Base-by-base conservation (phyloP, 192 early-diverging fungal species). In the Coemansia guatemalensis region DNA sequence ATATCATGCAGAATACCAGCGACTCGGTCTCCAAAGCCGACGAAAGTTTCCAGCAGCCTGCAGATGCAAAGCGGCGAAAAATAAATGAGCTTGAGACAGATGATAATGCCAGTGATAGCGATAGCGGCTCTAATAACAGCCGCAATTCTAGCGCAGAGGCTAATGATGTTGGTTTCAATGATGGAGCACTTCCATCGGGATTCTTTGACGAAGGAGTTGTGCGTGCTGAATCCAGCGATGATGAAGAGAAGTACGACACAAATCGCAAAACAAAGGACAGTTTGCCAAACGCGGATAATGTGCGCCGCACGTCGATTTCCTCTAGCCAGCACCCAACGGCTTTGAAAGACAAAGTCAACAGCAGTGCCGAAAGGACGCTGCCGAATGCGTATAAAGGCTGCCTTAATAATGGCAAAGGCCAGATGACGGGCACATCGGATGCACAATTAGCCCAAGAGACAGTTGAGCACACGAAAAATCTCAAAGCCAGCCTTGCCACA, bases 1-100 rank as follows among this genome's bases (percentile, higher is more conserved):
- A 35, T 17, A 64, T 64, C 21, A 25, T 25, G 6, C 25, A 18
- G 21, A 27, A 48, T 25, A n/a, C 54, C 3, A 55, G 35, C 4
- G 9, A 39, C 9, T 12, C 35, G 2, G 35, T 12, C 11, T 39
- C 35, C 11, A 11, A 39, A 39, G 9, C 9, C 11, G 9, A 39
- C 11, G 33, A 23, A 21, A 54, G 9, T n/a, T 1, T 18, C 5
- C 47, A 17, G 14, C 60, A 57, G 20, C 26, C 21, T 26, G 25
- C 5, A 26, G 39, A 71, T 50, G 18, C 47, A 12, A 72, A 72
- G 52, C 63, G 69, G 53, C 58, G 25, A 61, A 72, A 72, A 22
- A 12, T 68, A 4, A 48, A 21, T 9, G 27, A 29, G 6, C 53
- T 65, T 23, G 39, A 47, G 6, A 32, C 24, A 35, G 63, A 67